Percentiles rank a stretch among this genome's conserved stretches.
phyloP scores from a whole-genome alignment of 345 rosid genomes.

The Trapa bicornis region DNA sequence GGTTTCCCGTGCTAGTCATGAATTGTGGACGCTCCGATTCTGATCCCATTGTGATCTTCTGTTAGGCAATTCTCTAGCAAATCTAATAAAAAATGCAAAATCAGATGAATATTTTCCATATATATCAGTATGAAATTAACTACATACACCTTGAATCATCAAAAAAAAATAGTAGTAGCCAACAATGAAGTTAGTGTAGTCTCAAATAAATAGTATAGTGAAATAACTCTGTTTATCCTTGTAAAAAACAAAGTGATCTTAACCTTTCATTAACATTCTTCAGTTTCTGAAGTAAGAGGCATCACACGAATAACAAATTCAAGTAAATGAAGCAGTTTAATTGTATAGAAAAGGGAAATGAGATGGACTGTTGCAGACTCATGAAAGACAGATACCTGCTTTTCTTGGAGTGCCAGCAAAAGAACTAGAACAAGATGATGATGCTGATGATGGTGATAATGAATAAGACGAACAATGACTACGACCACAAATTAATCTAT shows the following conservation, averaged over 20 bases:
- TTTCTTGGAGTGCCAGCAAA: not conserved
- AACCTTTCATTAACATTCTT: too few species aligned
- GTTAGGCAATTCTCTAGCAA: not conserved
- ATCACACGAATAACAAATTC: not conserved
- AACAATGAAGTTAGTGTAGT: not conserved
- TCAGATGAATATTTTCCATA: not conserved
- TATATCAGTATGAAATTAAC: not conserved
- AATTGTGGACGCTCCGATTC: conserved; percentile 54
- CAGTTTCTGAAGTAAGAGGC: not conserved
- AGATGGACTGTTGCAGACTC: not conserved
- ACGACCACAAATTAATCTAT: too few species aligned
- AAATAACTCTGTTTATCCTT: too few species aligned
- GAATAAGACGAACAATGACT: too few species aligned
- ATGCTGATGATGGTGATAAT: not conserved
- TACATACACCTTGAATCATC: not conserved
- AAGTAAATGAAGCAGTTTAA: not conserved
- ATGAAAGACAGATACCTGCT: too few species aligned
- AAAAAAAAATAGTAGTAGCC: not conserved
- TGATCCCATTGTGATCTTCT: conserved; percentile 24
- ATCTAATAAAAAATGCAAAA: conserved; percentile 1
- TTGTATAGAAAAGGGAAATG: not conserved
- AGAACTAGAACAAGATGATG: not conserved
- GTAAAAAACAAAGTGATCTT: too few species aligned
- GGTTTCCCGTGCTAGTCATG: conserved; percentile 50
- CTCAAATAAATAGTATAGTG: too few species aligned